Percentiles rank a stretch among this genome's conserved stretches.
Evolutionary conservation across 306 rosid species (phyloP).

Genomic region (Dalbergia cultrata): DNA sequence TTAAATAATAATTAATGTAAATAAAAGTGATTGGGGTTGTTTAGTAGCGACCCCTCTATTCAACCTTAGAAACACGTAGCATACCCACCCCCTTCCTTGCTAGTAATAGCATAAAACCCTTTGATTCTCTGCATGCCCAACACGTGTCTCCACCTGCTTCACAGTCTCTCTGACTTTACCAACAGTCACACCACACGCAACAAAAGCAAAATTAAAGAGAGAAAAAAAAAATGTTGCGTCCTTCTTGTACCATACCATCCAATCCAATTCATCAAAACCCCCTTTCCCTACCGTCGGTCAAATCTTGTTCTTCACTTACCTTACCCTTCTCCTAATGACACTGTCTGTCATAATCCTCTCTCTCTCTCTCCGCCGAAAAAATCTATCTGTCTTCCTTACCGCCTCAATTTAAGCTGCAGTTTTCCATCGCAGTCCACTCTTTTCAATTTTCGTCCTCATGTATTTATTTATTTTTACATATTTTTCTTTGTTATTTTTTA

Average conservation of each 20-base stretch:
- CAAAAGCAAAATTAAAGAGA: neutral
- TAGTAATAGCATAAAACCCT: neutral
- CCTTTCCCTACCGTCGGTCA: neutral
- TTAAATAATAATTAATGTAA: no score
- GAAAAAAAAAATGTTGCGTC: no score
- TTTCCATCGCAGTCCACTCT: conserved; percentile 8
- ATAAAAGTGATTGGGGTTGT: no score
- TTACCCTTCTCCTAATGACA: neutral
- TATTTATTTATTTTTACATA: neutral
- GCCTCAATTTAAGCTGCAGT: conserved; percentile 40
- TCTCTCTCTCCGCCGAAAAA: conserved; percentile 22
- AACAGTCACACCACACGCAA: conserved; percentile 11
- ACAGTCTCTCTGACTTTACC: conserved; percentile 8
- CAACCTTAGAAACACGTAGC: no score
- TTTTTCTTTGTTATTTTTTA: neutral
- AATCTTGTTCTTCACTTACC: conserved; percentile 17
- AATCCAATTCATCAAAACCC: no score
- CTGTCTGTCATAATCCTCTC: conserved; percentile 29
- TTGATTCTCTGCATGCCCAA: conserved; percentile 61
- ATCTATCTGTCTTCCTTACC: conserved; percentile 36
- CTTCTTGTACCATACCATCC: no score
- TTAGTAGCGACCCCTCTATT: no score
- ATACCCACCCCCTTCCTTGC: no score
- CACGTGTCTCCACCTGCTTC: conserved; percentile 51
- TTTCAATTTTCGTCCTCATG: neutral